phyloP scores from a whole-genome alignment of 1,284 basidiomycete species.

The Laetiporus sulphureus region DNA sequence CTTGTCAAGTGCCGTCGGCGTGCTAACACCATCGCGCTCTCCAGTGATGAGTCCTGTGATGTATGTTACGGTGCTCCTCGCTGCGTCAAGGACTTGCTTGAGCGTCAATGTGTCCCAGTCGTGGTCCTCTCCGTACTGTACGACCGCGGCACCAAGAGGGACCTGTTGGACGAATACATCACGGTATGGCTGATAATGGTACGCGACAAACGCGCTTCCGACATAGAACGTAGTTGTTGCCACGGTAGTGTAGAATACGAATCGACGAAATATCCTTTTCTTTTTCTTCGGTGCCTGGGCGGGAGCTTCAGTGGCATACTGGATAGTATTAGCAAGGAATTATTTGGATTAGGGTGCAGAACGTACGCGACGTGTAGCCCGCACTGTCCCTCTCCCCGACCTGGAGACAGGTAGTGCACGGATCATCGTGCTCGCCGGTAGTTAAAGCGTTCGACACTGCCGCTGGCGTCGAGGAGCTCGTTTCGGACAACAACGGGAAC shows the following conservation, averaged over 20 bases:
- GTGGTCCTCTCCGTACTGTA: conserved; percentile 76
- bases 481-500: conserved; percentile 16
- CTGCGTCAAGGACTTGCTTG: conserved; percentile 50
- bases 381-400: conserved; percentile 40
- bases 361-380: conserved; percentile 50
- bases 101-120: conserved; percentile 71
- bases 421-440: conserved; percentile 40
- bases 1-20: conserved; percentile 29
- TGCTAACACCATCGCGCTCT: conserved; percentile 17
- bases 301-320: conserved; percentile 44
- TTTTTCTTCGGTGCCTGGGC: conserved; percentile 43
- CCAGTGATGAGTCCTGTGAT: conserved; percentile 33
- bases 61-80: conserved; percentile 44
- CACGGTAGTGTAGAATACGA: conserved; percentile 55
- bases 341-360: too few relatives aligned
- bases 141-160: conserved; percentile 68
- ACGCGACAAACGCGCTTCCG: conserved; percentile 69
- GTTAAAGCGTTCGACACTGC: conserved; percentile 17
- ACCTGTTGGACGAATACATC: conserved; percentile 79
- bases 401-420: conserved; percentile 49
- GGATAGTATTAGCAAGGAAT: too few relatives aligned
- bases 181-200: conserved; percentile 68
- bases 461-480: conserved; percentile 7
- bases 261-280: conserved; percentile 42
- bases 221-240: conserved; percentile 74